Percentiles rank a stretch among this genome's conserved stretches.
These are phyloP conservation scores for Hysterangium stoloniferum DNA, from an alignment of 768 basidiomycete species.

Conservation along the genomic window DNA sequence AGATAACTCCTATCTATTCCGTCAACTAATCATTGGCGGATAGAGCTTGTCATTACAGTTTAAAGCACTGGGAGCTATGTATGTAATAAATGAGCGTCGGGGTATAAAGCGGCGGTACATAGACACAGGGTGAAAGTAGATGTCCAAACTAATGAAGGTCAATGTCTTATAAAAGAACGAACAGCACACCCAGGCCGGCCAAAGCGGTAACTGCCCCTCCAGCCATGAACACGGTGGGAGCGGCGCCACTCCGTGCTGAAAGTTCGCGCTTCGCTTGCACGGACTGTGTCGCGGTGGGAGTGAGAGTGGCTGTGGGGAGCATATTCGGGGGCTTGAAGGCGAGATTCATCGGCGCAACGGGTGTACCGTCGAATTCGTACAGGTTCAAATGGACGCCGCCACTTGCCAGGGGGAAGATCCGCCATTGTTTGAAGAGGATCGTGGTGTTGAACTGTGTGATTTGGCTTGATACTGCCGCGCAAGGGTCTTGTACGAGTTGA, in stretches of 20 bases:
- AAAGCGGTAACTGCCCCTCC: background rate
- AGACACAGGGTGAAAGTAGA: background rate
- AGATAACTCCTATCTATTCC: too few relatives aligned
- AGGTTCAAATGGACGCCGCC: slow-evolving; percentile 66
- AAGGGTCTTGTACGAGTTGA: slow-evolving; percentile 93
- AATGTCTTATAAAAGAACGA: background rate
- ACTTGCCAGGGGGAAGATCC: slow-evolving; percentile 59
- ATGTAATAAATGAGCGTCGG: too few relatives aligned
- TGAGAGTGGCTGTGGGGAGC: slow-evolving; percentile 66
- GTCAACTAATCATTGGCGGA: too few relatives aligned
- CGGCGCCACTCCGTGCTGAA: background rate
- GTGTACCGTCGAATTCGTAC: slow-evolving; percentile 70
- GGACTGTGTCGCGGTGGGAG: slow-evolving; percentile 37
- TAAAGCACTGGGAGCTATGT: too few relatives aligned
- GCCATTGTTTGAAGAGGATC: slow-evolving; percentile 59
- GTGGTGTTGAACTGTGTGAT: slow-evolving; percentile 77
- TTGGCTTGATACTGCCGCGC: slow-evolving; percentile 81
- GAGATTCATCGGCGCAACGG: slow-evolving; percentile 63
- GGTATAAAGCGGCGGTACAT: too few relatives aligned
- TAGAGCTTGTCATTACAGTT: too few relatives aligned
- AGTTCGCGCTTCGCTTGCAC: background rate
- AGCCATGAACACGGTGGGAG: background rate
- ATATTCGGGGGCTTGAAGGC: slow-evolving; percentile 73
- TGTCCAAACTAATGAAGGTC: background rate
- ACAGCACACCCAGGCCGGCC: slow-evolving; percentile 2